Evolutionary conservation across 208 protist genomes (phyloP), one percentile per base, ranked within the genome.

Genomic region (Plasmodiophora brassicae): DNA sequence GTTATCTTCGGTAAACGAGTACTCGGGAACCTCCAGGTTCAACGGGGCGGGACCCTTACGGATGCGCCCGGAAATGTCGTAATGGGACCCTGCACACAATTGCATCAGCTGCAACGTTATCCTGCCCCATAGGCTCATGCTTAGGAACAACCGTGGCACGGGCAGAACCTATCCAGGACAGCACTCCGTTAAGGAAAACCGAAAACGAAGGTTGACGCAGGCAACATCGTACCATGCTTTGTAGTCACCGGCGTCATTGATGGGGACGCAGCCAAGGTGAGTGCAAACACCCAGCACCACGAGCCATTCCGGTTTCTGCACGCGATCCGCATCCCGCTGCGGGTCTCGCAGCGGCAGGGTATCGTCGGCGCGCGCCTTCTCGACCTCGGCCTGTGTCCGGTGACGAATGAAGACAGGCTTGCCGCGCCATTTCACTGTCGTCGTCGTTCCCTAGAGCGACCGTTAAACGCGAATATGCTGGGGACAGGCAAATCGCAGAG

Each of bases 131-230:
- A 5, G 32, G 5, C 65, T 44, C 14, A 32, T 5, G 41, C n/a
- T 38, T 89, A 54, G 92, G 98, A 97, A 89, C 95, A 97, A 91
- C 97, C 98, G 93, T 99, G 98, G 95, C 98, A 99, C 8, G 98
- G 98, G 93, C 98, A 99, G 94, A 99, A 99, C 94, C 96, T 98
- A 65, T 96, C 97, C 89, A n/a, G n/a, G n/a, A n/a, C n/a, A n/a
- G n/a, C n/a, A n/a, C n/a, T n/a, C n/a, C n/a, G n/a, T n/a, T n/a
- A n/a, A n/a, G n/a, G n/a, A n/a, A n/a, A n/a, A n/a, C n/a, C n/a
- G n/a, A n/a, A n/a, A n/a, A n/a, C n/a, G n/a, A n/a, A n/a, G n/a
- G n/a, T n/a, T n/a, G n/a, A n/a, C n/a, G n/a, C n/a, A n/a, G n/a
- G n/a, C n/a, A n/a, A n/a, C n/a, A n/a, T n/a, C n/a, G n/a, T n/a